phyloP scores from a whole-genome alignment of 495 filamentous ascomycete species.

The Penicillium flavigenum region DNA sequence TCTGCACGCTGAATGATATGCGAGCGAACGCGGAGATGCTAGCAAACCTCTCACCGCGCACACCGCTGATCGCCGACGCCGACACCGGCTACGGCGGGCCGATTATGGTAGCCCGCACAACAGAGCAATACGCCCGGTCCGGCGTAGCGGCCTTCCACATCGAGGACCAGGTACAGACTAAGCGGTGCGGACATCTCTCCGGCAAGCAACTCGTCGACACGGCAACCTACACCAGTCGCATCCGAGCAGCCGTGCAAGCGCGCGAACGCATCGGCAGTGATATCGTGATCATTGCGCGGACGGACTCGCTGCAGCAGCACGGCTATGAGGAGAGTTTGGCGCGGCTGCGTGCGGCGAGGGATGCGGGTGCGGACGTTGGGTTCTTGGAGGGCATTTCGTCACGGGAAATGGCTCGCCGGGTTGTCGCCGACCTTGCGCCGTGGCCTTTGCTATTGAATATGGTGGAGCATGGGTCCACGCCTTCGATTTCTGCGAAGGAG shows the following conservation, averaged over 20 bases:
- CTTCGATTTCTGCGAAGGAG: conserved; percentile 57
- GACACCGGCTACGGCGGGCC: conserved; percentile 68
- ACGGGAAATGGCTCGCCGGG: conserved; percentile 36
- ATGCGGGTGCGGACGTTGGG: conserved; percentile 61
- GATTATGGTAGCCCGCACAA: conserved; percentile 62
- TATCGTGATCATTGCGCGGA: conserved; percentile 69
- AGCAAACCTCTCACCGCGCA: conserved; percentile 38
- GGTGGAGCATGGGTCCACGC: conserved; percentile 62
- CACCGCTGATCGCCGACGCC: conserved; percentile 67
- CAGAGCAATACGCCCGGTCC: conserved; percentile 61
- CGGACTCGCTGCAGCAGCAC: conserved; percentile 59
- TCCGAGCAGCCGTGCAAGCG: conserved; percentile 55
- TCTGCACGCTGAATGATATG: conserved; percentile 53
- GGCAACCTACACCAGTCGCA: conserved; percentile 55
- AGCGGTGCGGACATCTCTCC: conserved; percentile 63
- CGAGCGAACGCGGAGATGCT: conserved; percentile 46
- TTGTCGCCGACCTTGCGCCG: conserved; percentile 51
- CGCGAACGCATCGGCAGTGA: conserved; percentile 52
- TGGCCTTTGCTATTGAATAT: conserved; percentile 67
- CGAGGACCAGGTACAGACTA: conserved; percentile 69
- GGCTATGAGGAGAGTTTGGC: conserved; percentile 62
- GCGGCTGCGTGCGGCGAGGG: conserved; percentile 55
- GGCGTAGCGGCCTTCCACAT: conserved; percentile 71
- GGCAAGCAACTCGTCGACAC: conserved; percentile 62
- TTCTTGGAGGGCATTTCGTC: conserved; percentile 54